phyloP scores from a whole-genome alignment of 2,329 filamentous ascomycete genomes.

The Ophiocordyceps camponoti-rufipedis region DNA sequence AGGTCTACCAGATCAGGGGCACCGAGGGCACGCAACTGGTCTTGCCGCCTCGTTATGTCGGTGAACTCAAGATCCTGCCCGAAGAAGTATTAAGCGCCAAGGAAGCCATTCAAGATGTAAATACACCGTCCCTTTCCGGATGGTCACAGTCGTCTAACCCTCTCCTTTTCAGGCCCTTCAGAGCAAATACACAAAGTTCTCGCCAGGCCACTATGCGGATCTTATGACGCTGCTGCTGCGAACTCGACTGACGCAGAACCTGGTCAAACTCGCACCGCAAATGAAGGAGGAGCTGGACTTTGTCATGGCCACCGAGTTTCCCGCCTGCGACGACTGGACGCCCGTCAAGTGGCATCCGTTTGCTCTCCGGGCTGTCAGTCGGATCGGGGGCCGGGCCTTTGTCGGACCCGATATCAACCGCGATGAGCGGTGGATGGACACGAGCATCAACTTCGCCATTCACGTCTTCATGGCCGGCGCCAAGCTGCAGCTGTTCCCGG shows the following conservation, averaged over 20 bases:
- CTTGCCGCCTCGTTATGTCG: slow-evolving; percentile 23
- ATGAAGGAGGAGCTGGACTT: slow-evolving; percentile 28
- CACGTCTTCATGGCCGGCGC: slow-evolving; percentile 28
- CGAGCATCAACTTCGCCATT: slow-evolving; percentile 29
- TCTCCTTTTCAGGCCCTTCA: slow-evolving; percentile 22
- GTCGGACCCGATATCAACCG: slow-evolving; percentile 31
- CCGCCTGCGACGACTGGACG: slow-evolving; percentile 34
- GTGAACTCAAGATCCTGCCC: slow-evolving; percentile 27
- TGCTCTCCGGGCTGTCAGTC: slow-evolving; percentile 30
- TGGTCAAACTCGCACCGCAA: slow-evolving; percentile 24
- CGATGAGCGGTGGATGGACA: slow-evolving; percentile 33
- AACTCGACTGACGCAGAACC: slow-evolving; percentile 28
- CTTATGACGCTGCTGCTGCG: slow-evolving; percentile 24
- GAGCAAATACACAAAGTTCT: slow-evolving; percentile 32
- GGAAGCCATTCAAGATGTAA: slow-evolving; percentile 28
- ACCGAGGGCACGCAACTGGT: slow-evolving; percentile 31
- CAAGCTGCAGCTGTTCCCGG: slow-evolving; percentile 32
- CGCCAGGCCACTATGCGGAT: slow-evolving; percentile 25
- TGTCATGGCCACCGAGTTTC: slow-evolving; percentile 27
- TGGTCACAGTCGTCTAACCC: not conserved
- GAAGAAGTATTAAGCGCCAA: slow-evolving; percentile 29
- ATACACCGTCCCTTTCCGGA: not conserved
- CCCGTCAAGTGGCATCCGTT: slow-evolving; percentile 33
- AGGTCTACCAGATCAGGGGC: slow-evolving; percentile 30
- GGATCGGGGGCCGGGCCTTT: slow-evolving; percentile 34